These are phyloP conservation scores for Ustilago curta DNA, from an alignment of 1,284 basidiomycete genomes.

Conservation along the genomic window DNA sequence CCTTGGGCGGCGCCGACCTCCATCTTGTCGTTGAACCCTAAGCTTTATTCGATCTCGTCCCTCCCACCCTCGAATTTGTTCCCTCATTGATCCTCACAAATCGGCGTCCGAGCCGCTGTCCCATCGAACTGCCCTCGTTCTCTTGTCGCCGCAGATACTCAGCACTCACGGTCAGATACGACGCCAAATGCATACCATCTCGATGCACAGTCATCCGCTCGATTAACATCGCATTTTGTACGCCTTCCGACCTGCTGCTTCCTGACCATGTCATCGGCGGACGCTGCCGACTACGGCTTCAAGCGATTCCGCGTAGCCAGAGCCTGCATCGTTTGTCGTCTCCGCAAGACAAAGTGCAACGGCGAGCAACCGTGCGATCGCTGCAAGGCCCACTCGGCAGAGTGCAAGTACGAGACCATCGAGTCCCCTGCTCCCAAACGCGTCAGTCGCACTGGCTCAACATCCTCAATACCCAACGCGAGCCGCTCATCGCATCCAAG, in stretches of 20 bases:
- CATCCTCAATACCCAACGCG: constrained; percentile 13
- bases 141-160: not conserved
- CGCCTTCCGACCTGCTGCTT: not conserved
- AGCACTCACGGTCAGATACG: too few relatives aligned
- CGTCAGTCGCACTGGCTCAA: constrained; percentile 26
- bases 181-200: too few relatives aligned
- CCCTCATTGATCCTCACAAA: not conserved
- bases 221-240: not conserved
- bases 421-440: constrained; percentile 36
- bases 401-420: constrained; percentile 47
- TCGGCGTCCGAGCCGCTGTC: not conserved
- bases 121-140: not conserved
- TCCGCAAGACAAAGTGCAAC: constrained; percentile 53
- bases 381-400: constrained; percentile 47
- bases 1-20: not conserved
- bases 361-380: constrained; percentile 52
- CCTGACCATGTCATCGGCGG: constrained; percentile 43
- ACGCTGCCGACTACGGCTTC: constrained; percentile 52
- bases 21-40: not conserved
- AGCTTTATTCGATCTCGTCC: not conserved
- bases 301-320: constrained; percentile 44
- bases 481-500: constrained; percentile 17
- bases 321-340: constrained; percentile 45
- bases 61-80: not conserved
- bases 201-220: not conserved